A percentile compares a stretch with the other conserved stretches of the same genome.
Evolutionary conservation across 2,329 filamentous ascomycete genomes (phyloP).

Genomic region (Beauveria varroae): DNA sequence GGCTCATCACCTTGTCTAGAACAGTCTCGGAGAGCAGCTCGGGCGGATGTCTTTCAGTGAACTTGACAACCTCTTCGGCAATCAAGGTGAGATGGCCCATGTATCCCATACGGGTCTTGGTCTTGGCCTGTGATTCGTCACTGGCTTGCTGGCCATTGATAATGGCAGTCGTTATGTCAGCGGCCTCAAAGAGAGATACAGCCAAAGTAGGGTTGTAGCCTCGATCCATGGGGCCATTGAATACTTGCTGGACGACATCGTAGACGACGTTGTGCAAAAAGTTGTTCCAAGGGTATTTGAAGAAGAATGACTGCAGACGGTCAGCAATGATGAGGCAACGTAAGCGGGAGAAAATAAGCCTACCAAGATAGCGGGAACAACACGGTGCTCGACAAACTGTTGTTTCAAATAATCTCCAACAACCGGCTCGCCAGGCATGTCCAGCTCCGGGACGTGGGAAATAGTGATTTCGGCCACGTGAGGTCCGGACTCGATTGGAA

Average conservation of each 20-base stretch:
- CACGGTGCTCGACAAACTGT: conserved; percentile 88
- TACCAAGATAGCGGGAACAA: conserved; percentile 93
- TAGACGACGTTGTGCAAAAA: conserved; percentile 99
- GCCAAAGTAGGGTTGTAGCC: conserved; percentile 87
- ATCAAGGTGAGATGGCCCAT: conserved; percentile 98
- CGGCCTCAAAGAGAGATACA: conserved; percentile 86
- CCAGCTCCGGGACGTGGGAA: conserved; percentile 12
- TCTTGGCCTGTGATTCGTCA: conserved; percentile 75
- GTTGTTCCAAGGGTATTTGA: conserved; percentile 98
- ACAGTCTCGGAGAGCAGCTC: conserved; percentile 79
- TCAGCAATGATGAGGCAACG: conserved; percentile 13
- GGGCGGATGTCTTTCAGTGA: conserved; percentile 86
- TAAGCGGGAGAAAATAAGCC: conserved; percentile 26
- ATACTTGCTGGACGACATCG: conserved; percentile 97
- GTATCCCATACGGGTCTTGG: conserved; percentile 88
- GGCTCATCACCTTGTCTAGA: conserved; percentile 79
- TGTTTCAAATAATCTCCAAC: conserved; percentile 94
- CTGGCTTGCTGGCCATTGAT: conserved; percentile 83
- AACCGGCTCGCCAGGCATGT: conserved; percentile 50
- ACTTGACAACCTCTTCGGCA: conserved; percentile 97
- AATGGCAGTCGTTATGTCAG: conserved; percentile 83
- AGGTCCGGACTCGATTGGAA: not conserved
- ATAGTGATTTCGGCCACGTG: conserved; percentile 1
- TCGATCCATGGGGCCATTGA: conserved; percentile 95
- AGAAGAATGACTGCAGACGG: conserved; percentile 78